Base-by-base conservation (phyloP, 805 yeast species). In the Hyphopichia homilentoma region DNA sequence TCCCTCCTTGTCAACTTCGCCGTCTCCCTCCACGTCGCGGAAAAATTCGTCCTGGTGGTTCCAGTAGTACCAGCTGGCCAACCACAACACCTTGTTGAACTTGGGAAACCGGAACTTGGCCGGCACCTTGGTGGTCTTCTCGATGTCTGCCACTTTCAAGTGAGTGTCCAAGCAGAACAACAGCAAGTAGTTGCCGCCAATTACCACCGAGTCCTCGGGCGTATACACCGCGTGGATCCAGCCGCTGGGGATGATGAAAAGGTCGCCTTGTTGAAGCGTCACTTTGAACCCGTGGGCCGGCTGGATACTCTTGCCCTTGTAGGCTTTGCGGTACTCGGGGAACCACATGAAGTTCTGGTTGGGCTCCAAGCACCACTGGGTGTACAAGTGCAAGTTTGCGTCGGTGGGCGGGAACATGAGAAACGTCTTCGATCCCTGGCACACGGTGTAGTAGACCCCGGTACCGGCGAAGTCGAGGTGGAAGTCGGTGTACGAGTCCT, bases 391-490 rank as follows among this genome's bases (percentile, higher is more conserved):
- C 31, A 87, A 63, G 45, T 87, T 88, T 9, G 54, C 44, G 2
- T 59, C 52, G 0, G 94, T 77, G 2, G 96, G 96, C 0, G 95
- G 95, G 45, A 70, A 77, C 70, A 88, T 74, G 29, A 87, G 54
- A 48, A 88, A 88, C 20, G 77, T 71, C 48, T 88, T 88, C 3
- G 61, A 45, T 1, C 97, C 97, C n/a, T 70, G 61, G 11, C 88
- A 58, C 3, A 88, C 78, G 2, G 90, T 85, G 56, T 88, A 88
- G 52, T 85, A 88, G 4, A 88, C 97, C 1, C 93, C 83, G 0
- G 96, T 84, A 0, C 96, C 97, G 2, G 94, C 93, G 54, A 88
- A 88, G 54, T 88, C 97, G 26, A 88, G 67, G 55, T 88, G 97
- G 58, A 87, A 88, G 52, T 88, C 97, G 0, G 96, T 88, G 52